Conservation (phyloP, 2,329 filamentous ascomycete genomes). For the Rachicladosporium sp. region DNA sequence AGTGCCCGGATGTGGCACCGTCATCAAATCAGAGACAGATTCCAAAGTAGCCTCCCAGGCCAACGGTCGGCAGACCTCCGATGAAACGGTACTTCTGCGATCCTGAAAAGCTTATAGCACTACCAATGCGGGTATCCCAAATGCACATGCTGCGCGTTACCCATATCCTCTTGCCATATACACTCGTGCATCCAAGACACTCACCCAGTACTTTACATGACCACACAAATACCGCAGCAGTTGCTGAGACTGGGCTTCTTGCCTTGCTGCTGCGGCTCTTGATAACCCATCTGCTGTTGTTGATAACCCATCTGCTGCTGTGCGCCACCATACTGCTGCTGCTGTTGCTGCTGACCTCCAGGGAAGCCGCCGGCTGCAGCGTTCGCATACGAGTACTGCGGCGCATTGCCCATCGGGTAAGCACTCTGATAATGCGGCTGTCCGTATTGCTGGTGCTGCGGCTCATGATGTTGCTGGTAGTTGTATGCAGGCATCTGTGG, state of each 20-base stretch:
- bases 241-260: slow-evolving; percentile 16
- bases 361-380: slow-evolving; percentile 20
- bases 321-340: slow-evolving; percentile 27
- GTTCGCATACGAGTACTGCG: slow-evolving; percentile 25
- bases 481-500: slow-evolving; percentile 28
- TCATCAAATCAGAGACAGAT: no score
- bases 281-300: slow-evolving; percentile 30
- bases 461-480: slow-evolving; percentile 30
- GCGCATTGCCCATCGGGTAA: slow-evolving; percentile 23
- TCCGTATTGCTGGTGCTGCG: slow-evolving; percentile 26
- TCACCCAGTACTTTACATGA: slow-evolving; percentile 16
- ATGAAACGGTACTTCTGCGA: no score
- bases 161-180: no score
- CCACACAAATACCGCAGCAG: slow-evolving; percentile 23
- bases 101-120: no score
- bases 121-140: no score
- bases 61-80: no score
- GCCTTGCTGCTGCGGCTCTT: slow-evolving; percentile 12
- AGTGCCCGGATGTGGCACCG: no score
- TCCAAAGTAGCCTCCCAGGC: no score
- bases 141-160: no score
- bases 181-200: neutral
- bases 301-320: slow-evolving; percentile 35
- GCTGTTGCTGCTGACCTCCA: slow-evolving; percentile 29
- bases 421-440: slow-evolving; percentile 28